phyloP scores from a whole-genome alignment of 352 stramenopile species.

The Phytopythium aichiense region DNA sequence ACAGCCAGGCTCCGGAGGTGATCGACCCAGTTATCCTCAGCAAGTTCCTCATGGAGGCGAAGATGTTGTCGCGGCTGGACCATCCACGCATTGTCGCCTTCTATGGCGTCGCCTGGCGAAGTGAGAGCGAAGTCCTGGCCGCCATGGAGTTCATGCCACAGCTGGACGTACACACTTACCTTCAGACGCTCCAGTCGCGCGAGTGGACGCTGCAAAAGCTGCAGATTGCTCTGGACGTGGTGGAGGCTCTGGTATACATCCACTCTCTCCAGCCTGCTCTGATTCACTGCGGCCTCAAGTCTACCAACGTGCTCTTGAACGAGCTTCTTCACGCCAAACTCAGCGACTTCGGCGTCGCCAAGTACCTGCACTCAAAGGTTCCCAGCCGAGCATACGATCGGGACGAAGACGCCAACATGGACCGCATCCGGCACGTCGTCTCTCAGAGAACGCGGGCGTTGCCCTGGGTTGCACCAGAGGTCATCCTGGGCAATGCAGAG shows the following conservation, averaged over 20 bases:
- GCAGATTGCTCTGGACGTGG: constrained; percentile 39
- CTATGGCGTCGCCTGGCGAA: constrained; percentile 39
- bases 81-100: constrained; percentile 51
- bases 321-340: constrained; percentile 20
- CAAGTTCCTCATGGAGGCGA: constrained; percentile 50
- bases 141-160: constrained; percentile 46
- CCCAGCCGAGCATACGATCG: neutral
- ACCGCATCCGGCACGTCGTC: constrained; percentile 17
- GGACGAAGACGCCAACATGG: constrained; percentile 9
- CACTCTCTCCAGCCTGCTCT: constrained; percentile 21
- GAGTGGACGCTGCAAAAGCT: constrained; percentile 33
- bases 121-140: constrained; percentile 25
- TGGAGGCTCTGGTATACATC: constrained; percentile 32
- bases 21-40: constrained; percentile 24
- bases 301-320: constrained; percentile 19
- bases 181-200: constrained; percentile 8
- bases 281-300: constrained; percentile 26
- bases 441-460: constrained; percentile 10
- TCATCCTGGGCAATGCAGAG: constrained; percentile 13
- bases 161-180: constrained; percentile 27
- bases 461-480: constrained; percentile 19
- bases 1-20: constrained; percentile 16
- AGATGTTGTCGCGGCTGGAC: constrained; percentile 41
- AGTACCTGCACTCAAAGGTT: constrained; percentile 8
- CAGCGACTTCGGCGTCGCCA: constrained; percentile 22